Conservation (phyloP, 1,284 basidiomycete species). For the Rhodotorula mucilaginosa region DNA sequence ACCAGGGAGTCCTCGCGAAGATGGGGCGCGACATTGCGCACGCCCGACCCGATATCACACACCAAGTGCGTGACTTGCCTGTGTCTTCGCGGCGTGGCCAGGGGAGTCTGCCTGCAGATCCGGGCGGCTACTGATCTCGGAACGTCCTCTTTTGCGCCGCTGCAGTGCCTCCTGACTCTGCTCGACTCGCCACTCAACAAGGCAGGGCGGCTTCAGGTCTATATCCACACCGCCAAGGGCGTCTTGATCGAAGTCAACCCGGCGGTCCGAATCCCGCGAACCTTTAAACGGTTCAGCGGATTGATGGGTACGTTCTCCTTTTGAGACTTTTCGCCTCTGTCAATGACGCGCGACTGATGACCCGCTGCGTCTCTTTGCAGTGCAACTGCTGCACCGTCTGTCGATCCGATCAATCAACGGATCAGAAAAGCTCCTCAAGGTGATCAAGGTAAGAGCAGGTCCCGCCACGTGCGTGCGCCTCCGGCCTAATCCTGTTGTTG, state of each 20-base stretch:
- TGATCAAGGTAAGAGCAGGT: slow-evolving; percentile 68
- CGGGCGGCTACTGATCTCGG: neutral
- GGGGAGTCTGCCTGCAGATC: neutral
- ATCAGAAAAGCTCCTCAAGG: slow-evolving; percentile 92
- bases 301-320: slow-evolving; percentile 76
- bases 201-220: slow-evolving; percentile 92
- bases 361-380: slow-evolving; percentile 52
- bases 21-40: slow-evolving; percentile 97
- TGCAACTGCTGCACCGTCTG: slow-evolving; percentile 94
- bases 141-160: neutral
- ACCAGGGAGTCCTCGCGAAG: slow-evolving; percentile 97
- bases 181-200: slow-evolving; percentile 98
- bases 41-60: slow-evolving; percentile 96
- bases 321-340: too few relatives aligned
- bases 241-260: slow-evolving; percentile 99
- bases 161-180: slow-evolving; percentile 86
- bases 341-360: neutral
- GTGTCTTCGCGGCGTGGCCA: too few relatives aligned
- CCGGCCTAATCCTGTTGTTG: too few relatives aligned
- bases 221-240: slow-evolving; percentile 95
- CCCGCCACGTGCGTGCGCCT: neutral
- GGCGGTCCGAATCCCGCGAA: slow-evolving; percentile 92
- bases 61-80: slow-evolving; percentile 65
- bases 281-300: slow-evolving; percentile 97
- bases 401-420: slow-evolving; percentile 94